Evolutionary conservation across 768 basidiomycete species (phyloP).

Genomic region (Phanerochaete carnosa): DNA sequence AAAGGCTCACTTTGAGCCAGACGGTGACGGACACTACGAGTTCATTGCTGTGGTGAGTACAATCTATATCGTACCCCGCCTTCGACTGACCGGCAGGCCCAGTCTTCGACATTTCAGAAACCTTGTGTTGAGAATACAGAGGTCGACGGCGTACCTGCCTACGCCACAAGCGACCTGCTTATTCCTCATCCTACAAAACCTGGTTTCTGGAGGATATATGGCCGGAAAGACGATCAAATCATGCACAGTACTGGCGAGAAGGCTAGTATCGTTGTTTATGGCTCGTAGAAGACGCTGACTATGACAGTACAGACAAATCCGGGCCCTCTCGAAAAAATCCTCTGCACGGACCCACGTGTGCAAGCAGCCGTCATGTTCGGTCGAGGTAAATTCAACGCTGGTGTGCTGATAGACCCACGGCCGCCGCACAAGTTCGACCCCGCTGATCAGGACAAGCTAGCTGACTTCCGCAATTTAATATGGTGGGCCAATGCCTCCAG

Average conservation of each 20-base stretch:
- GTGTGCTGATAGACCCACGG: slow-evolving; percentile 31
- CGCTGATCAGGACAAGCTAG: slow-evolving; percentile 19
- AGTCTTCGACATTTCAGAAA: slow-evolving; percentile 3
- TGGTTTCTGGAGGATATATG: slow-evolving; percentile 34
- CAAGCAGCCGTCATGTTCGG: slow-evolving; percentile 31
- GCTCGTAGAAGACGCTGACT: not conserved
- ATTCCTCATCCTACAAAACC: slow-evolving; percentile 37
- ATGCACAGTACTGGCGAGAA: slow-evolving; percentile 32
- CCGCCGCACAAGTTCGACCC: slow-evolving; percentile 22
- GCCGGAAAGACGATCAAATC: slow-evolving; percentile 45
- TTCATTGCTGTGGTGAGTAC: slow-evolving; percentile 20
- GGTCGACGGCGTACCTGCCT: slow-evolving; percentile 29
- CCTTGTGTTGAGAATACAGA: slow-evolving; percentile 30
- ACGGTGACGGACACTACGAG: slow-evolving; percentile 20
- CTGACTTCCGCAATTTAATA: slow-evolving; percentile 20
- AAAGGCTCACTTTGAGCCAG: slow-evolving; percentile 14
- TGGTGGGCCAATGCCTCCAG: slow-evolving; percentile 14
- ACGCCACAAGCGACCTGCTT: slow-evolving; percentile 39
- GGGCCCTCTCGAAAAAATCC: slow-evolving; percentile 35
- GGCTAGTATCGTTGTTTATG: slow-evolving; percentile 3
- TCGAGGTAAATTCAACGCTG: slow-evolving; percentile 27
- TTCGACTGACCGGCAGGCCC: not conserved
- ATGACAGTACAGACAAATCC: slow-evolving; percentile 24
- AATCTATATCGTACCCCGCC: not conserved
- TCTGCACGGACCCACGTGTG: slow-evolving; percentile 27